Evolutionary conservation across 139 green algal genomes (phyloP), one percentile per base, ranked within the genome.

Genomic region (Chlamydomonas urium): DNA sequence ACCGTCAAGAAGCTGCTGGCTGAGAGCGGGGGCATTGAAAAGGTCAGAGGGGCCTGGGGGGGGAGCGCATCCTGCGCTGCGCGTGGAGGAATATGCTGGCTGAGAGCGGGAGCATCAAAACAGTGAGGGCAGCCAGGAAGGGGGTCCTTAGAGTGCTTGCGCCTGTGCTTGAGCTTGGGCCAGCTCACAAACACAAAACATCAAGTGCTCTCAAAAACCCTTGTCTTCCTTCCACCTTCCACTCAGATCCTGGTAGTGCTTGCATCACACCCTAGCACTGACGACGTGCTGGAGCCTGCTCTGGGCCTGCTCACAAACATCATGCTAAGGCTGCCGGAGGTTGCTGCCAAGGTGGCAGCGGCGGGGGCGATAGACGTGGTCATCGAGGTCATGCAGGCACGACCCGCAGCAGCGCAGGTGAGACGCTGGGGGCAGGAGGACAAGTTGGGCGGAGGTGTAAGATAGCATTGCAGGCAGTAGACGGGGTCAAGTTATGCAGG

Each of bases 251-350:
- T 69, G 38, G 23, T 4, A 2, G 17, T 65, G 47, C 48, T 84
- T 69, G 66, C 60, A 1, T 50, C 61, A 33, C 72, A 85, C 66
- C 10, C 32, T 34, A 62, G 34, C 17, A 37, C 70, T 0, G 61
- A 77, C 1, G 73, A 76, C 6, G 72, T 88, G 38, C 42, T 79
- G 34, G 86, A 92, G 82, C 81, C 80, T 68, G 82, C 73, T 45
- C 69, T 96, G 35, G 90, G 91, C 10, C 69, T 94, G 72, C 76
- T 97, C 37, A 79, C 81, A 5, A 87, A 83, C 29, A 74, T 95
- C 45, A 83, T 78, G 47, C 86, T 97, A 59, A 71, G 90, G 34
- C 85, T 93, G 73, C 91, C 91, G 0, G 86, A 86, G 21, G 42
- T 67, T 14, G 38, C 24, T 17, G 23, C 57, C 37, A 57, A 50